These are phyloP conservation scores for Colletotrichum tropicicola DNA, from an alignment of 2,329 filamentous ascomycete genomes.

Conservation along the genomic window DNA sequence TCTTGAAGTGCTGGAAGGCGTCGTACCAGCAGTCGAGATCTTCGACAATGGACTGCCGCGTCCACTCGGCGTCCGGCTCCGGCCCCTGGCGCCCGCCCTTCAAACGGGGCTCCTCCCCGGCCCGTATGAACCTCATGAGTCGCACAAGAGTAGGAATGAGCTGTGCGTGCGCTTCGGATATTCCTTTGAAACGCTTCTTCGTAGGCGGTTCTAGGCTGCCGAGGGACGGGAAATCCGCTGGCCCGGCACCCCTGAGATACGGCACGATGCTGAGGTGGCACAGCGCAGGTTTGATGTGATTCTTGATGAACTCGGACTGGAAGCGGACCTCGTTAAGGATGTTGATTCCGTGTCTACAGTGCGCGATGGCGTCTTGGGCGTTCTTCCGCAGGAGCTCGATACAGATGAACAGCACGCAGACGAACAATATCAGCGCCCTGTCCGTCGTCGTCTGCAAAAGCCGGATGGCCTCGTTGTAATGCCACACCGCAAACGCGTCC, in stretches of 20 bases:
- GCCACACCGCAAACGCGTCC: conserved; percentile 19
- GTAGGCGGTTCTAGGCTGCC: background rate
- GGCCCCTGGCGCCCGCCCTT: background rate
- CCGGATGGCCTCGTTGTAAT: conserved; percentile 31
- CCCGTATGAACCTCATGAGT: conserved; percentile 38
- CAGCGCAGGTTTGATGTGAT: background rate
- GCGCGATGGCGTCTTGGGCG: background rate
- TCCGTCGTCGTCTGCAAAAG: conserved; percentile 24
- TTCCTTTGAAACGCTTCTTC: background rate
- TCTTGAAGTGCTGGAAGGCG: background rate
- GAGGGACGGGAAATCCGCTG: background rate
- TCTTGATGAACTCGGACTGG: conserved; percentile 1
- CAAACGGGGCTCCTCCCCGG: conserved; percentile 33
- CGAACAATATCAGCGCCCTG: conserved; percentile 24
- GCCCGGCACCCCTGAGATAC: background rate
- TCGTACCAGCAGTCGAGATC: conserved; percentile 4
- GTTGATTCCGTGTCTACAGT: conserved; percentile 17
- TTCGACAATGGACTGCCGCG: background rate
- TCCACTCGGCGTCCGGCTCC: background rate
- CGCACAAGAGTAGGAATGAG: conserved; percentile 38
- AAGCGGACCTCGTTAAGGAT: conserved; percentile 8
- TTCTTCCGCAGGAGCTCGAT: conserved; percentile 19
- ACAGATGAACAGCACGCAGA: conserved; percentile 34
- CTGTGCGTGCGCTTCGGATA: conserved; percentile 40
- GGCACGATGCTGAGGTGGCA: background rate